phyloP scores from a whole-genome alignment of 192 early-diverging fungal genomes.

The Backusella mclennaniae region DNA sequence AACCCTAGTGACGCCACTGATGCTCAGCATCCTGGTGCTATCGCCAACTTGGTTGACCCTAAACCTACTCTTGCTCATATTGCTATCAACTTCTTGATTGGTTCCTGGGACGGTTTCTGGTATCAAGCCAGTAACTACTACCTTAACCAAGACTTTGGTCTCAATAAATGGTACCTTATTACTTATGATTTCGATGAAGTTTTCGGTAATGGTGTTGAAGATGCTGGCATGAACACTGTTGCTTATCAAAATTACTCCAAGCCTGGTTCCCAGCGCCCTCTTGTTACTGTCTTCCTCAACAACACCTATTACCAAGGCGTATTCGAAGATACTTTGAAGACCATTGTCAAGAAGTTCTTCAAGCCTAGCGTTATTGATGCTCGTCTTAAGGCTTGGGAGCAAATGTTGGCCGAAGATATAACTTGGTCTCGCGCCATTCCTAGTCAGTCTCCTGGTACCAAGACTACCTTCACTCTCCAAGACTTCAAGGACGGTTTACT shows the following conservation, averaged over 20 bases:
- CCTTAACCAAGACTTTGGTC: conserved; percentile 36
- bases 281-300: conserved; percentile 30
- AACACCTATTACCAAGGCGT: conserved; percentile 34
- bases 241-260: conserved; percentile 36
- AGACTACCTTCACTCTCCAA: conserved; percentile 21
- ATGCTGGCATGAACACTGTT: conserved; percentile 24
- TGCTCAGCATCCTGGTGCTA: conserved; percentile 15
- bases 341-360: conserved; percentile 39
- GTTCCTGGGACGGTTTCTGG: conserved; percentile 46
- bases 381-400: conserved; percentile 31
- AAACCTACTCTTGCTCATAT: conserved; percentile 24
- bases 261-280: conserved; percentile 29
- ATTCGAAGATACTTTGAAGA: conserved; percentile 41
- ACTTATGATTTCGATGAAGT: conserved; percentile 46
- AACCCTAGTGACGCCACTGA: conserved; percentile 19
- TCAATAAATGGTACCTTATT: conserved; percentile 41
- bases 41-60: conserved; percentile 23
- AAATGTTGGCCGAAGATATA: conserved; percentile 44
- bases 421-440: conserved; percentile 37
- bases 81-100: conserved; percentile 40
- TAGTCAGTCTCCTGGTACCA: conserved; percentile 23
- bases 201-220: conserved; percentile 34
- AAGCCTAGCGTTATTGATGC: conserved; percentile 38
- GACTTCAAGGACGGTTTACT: conserved; percentile 21
- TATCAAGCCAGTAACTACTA: conserved; percentile 40